phyloP scores from a whole-genome alignment of 495 filamentous ascomycete species.

The Tuber borchii region DNA sequence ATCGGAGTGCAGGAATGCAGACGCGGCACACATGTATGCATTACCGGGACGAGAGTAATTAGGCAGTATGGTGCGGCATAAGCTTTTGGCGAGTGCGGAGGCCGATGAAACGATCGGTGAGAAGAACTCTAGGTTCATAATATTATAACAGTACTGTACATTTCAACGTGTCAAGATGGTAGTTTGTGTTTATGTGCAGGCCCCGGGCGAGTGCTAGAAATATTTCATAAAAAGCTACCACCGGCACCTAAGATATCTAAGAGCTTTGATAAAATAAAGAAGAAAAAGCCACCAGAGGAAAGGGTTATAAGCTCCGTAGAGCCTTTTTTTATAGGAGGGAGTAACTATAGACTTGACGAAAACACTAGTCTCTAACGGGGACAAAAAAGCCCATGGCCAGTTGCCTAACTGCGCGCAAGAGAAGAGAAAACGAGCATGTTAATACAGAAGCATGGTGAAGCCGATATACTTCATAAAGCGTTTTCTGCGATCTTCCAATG shows the following conservation, averaged over 20 bases:
- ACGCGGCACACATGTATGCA: too few species aligned
- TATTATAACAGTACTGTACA: too few species aligned
- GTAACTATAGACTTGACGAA: not conserved
- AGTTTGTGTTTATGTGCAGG: too few species aligned
- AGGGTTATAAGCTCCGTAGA: not conserved
- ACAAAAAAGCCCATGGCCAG: not conserved
- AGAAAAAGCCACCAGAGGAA: not conserved
- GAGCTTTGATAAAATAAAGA: not conserved
- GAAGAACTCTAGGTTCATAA: too few species aligned
- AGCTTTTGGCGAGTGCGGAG: too few species aligned
- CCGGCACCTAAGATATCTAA: too few species aligned
- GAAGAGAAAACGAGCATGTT: not conserved
- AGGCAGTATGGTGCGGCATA: too few species aligned
- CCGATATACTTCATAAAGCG: conserved; percentile 17
- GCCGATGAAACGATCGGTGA: too few species aligned
- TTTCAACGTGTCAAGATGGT: too few species aligned
- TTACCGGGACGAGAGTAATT: too few species aligned
- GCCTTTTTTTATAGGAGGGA: not conserved
- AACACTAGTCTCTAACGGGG: not conserved
- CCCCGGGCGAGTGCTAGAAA: not conserved
- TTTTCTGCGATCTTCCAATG: not conserved
- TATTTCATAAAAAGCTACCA: not conserved
- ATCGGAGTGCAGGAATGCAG: too few species aligned
- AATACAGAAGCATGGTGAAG: not conserved
- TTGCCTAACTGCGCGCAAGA: not conserved